Base-by-base conservation (phyloP, 768 basidiomycete genomes). In the Suillus discolor region DNA sequence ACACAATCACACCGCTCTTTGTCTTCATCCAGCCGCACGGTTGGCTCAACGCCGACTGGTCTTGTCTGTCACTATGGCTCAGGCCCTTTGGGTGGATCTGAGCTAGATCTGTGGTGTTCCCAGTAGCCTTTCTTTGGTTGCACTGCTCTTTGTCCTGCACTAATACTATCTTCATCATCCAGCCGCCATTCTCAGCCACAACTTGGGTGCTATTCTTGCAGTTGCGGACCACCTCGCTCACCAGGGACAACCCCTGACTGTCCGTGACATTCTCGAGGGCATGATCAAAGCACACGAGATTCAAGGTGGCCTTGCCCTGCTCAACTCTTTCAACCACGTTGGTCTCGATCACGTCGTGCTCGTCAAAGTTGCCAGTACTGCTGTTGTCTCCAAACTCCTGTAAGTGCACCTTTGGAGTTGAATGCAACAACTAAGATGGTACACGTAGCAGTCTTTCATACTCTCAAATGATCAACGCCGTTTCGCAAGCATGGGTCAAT, bases 231-330 rank as follows among this genome's bases (percentile, higher is more conserved):
- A 94, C 72, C 87, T 97, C 62, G 85, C 93, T 18, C 93, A 95
- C 64, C 85, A 90, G 78, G 91, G 93, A 36, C 84, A 93, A 72
- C 74, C 83, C 41, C 77, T 97, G 71, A 92, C 88, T 3, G 91
- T 97, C 68, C 88, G 80, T 66, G 93, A 97, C 77, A 79, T 96
- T 67, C 87, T 97, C 64, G 93, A 94, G 76, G 83, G 85, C 68
- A 96, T 97, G 96, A 94, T 97, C 80, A 95, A 96, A 79, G 95
- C 95, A 20, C 95, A 97, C 75, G 96, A 97, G 78, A 96, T 97
- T 69, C 95, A 97, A 78, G 95, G 95, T 45, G 85, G 88, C 49
- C 87, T 97, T 66, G 95, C 95, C 0, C 87, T 97, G 64, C 84
- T 94, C 75, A 97, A 97, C 83, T 96, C 94, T 59, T 97, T 90